A percentile compares a stretch with the other conserved stretches of the same genome.
phyloP scores from a whole-genome alignment of 2,329 filamentous ascomycete species.

The Exophiala sp. region DNA sequence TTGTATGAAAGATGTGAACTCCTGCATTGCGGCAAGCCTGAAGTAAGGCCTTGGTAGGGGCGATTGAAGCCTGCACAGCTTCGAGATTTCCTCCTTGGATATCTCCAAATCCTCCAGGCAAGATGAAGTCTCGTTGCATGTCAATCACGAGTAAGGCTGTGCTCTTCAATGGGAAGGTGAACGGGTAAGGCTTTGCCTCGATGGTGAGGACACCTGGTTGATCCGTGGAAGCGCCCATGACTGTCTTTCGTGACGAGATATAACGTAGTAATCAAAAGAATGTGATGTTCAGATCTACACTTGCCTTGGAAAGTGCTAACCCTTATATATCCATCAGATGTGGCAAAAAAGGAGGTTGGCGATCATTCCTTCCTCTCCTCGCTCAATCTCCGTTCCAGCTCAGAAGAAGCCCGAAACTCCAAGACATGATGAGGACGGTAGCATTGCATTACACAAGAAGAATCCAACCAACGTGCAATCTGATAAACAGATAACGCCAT shows the following conservation, averaged over 20 bases:
- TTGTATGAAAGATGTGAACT: constrained; percentile 48
- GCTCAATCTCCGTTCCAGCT: no score
- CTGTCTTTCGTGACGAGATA: not conserved
- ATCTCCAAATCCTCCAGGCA: constrained; percentile 49
- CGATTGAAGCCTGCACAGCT: constrained; percentile 39
- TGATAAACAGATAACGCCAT: constrained; percentile 14
- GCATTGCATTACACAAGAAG: no score
- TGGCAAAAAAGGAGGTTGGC: no score
- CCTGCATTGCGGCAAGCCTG: constrained; percentile 41
- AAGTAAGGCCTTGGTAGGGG: constrained; percentile 42
- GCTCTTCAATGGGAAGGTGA: constrained; percentile 44
- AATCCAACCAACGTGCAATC: no score
- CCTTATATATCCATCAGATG: not conserved
- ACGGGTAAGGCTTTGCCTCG: constrained; percentile 57
- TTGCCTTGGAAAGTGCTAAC: not conserved
- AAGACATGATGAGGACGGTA: no score
- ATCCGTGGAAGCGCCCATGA: constrained; percentile 30
- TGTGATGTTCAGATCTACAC: no score
- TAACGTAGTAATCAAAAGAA: not conserved
- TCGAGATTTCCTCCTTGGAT: constrained; percentile 48
- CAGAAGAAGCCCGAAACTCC: no score
- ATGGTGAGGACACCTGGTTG: constrained; percentile 76
- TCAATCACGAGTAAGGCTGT: constrained; percentile 52
- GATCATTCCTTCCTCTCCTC: no score
- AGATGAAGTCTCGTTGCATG: constrained; percentile 52